Percentiles rank a stretch among this genome's conserved stretches.
phyloP scores from a whole-genome alignment of 202 grass and related monocot genomes.

The Dendrocalamus latiflorus region DNA sequence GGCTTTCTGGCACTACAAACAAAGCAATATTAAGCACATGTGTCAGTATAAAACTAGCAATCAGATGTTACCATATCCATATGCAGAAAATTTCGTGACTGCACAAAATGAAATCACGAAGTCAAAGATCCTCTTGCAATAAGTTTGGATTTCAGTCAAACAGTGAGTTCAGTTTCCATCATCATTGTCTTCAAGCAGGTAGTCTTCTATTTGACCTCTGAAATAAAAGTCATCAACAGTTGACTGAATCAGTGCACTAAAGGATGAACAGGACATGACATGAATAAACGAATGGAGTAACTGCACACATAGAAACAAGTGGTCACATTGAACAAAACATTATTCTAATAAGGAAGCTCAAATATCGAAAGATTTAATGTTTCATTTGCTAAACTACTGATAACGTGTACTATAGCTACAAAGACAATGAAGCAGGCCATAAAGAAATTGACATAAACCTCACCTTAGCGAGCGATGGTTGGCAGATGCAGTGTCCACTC shows the following conservation, averaged over 20 bases:
- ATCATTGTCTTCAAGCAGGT: too few species aligned
- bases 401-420: conserved; percentile 12
- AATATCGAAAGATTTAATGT: neutral
- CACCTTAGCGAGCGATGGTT: conserved; percentile 52
- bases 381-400: conserved; percentile 20
- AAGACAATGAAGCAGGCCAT: neutral
- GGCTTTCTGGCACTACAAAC: conserved; percentile 33
- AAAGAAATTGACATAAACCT: conserved; percentile 20
- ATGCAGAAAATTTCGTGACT: neutral
- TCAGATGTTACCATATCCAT: neutral
- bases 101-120: neutral
- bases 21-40: conserved; percentile 12
- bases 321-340: neutral
- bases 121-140: conserved; percentile 12
- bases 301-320: neutral
- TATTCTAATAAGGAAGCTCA: neutral
- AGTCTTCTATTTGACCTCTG: too few species aligned
- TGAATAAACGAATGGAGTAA: neutral
- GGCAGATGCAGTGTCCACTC: conserved; percentile 31
- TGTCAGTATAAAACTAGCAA: conserved; percentile 20
- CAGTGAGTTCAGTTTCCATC: too few species aligned
- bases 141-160: conserved; percentile 11
- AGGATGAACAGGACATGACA: neutral
- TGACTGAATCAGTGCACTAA: conserved; percentile 23
- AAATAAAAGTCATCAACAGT: conserved; percentile 22